Base-by-base conservation (phyloP, 2,329 filamentous ascomycete genomes). In the Aspergillus aculeatinus region DNA sequence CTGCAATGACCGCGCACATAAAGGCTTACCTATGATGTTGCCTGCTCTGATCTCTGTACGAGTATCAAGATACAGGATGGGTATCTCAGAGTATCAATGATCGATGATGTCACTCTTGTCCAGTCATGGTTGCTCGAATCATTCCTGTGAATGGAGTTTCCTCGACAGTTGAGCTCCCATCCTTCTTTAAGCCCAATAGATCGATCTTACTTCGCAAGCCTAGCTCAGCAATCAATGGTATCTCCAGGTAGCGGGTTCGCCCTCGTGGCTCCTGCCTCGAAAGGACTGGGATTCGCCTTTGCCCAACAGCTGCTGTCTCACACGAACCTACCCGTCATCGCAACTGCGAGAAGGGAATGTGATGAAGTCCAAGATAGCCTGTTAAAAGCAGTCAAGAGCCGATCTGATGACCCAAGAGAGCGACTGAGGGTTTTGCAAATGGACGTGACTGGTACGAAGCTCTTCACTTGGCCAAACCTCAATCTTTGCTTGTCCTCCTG, bases 241-340 rank as follows among this genome's bases (percentile, higher is more conserved):
- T 29, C 51, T n/a, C 12, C 52, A 14, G 44, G 31, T 23, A 42
- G 27, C 27, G 70, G 70, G 2, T 70, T 73, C 62, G 72, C 74
- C 48, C 66, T 81, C 33, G 72, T 78, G 10, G 83, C 82, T 12
- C 87, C 87, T 2, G 82, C 86, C 31, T 88, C 85, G 7, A 79
- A 85, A 63, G 87, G 87, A 63, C 85, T 89, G 65, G 87, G 86
- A 16, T 82, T 87, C 63, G 82, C 85, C 48, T 76, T 89, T 29
- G 82, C 85, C 2, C 80, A 85, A 54, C 81, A 82, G 58, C 74
- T 89, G 6, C 77, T 89, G 7, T 74, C 79, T 57, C 84, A 81
- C 10, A 87, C 86, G 7, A 63, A 68, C 11, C 76, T 85, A 14
- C 86, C 86, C 0, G 77, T 89, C 23, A 78, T 89, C 33, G 85